phyloP scores from a whole-genome alignment of 768 basidiomycete genomes.

The Tubosaeta brunneosetosa region DNA sequence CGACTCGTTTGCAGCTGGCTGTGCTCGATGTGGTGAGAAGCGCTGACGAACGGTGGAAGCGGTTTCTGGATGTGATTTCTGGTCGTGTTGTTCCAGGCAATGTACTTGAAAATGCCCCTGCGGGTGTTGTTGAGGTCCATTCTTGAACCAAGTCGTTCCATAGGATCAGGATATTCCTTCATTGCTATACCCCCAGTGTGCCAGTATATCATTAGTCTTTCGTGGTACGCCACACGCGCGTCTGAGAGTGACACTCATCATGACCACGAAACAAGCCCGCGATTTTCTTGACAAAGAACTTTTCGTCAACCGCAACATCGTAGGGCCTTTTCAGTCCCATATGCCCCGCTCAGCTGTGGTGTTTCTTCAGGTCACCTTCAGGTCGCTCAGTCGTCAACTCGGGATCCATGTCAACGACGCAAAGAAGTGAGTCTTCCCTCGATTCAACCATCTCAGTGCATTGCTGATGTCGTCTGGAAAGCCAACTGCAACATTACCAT shows the following conservation, averaged over 20 bases:
- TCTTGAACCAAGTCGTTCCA: not conserved
- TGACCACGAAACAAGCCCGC: constrained; percentile 27
- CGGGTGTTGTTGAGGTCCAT: not conserved
- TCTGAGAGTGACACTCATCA: not conserved
- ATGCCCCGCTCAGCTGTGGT: not conserved
- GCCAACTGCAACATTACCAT: constrained; percentile 61
- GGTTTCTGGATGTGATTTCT: constrained; percentile 13
- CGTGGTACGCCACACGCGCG: constrained; percentile 13
- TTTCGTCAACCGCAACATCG: constrained; percentile 40
- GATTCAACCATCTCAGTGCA: not conserved
- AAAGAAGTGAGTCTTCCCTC: constrained; percentile 51
- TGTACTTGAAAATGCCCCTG: not conserved
- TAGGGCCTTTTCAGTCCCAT: constrained; percentile 19
- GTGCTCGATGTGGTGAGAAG: constrained; percentile 12
- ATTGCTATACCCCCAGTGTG: too few relatives aligned
- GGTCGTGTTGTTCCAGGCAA: constrained; percentile 1
- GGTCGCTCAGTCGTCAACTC: constrained; percentile 67
- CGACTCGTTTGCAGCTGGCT: constrained; percentile 42
- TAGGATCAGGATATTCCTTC: not conserved
- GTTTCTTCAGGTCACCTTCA: constrained; percentile 63
- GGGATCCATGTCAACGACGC: constrained; percentile 72
- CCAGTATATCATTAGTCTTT: not conserved
- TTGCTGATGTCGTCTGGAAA: constrained; percentile 23
- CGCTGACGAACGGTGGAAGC: constrained; percentile 20
- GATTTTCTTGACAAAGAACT: constrained; percentile 47